Base-by-base conservation (phyloP, 331 rosid species). In the Stylosanthes scabra region DNA sequence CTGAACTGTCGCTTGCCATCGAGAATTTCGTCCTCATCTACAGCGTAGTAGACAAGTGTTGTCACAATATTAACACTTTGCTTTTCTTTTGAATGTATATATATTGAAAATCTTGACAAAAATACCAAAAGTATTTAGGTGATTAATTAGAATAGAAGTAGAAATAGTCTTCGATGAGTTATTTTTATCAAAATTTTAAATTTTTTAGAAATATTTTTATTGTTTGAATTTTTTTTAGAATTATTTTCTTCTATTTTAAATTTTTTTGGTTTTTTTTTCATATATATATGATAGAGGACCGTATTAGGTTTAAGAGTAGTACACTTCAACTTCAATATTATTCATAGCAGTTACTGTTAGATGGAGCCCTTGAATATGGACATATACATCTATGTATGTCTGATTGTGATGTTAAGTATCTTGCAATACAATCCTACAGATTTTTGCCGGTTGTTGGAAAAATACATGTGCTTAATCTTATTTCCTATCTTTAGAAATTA, bases 31-130 rank as follows among this genome's bases (percentile, higher is more conserved):
- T 47, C 71, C 44, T 65, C 57, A 28, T 46, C 10, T 27, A 66
- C 44, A 10, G 3, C 8, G 55, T 6, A 42, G 70, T 64, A 46
- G 71, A 46, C 72, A 67, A n/a, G 72, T 67, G 49, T 67, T 11
- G 34, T 39, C 61, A 31, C 72, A 50, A 31, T 4, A 31, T 15
- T 51, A 67, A 3, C n/a, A n/a, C n/a, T n/a, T n/a, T n/a, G n/a
- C n/a, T n/a, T n/a, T n/a, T n/a, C n/a, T n/a, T n/a, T n/a, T n/a
- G n/a, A n/a, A n/a, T n/a, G n/a, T n/a, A n/a, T n/a, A n/a, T n/a
- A n/a, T n/a, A n/a, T n/a, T n/a, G n/a, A n/a, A n/a, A n/a, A n/a
- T n/a, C n/a, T n/a, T n/a, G n/a, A n/a, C n/a, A n/a, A n/a, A n/a
- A n/a, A n/a, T n/a, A n/a, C n/a, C n/a, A n/a, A n/a, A n/a, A n/a